phyloP scores from a whole-genome alignment of 257 asterid genomes.

The Solanum piurae region DNA sequence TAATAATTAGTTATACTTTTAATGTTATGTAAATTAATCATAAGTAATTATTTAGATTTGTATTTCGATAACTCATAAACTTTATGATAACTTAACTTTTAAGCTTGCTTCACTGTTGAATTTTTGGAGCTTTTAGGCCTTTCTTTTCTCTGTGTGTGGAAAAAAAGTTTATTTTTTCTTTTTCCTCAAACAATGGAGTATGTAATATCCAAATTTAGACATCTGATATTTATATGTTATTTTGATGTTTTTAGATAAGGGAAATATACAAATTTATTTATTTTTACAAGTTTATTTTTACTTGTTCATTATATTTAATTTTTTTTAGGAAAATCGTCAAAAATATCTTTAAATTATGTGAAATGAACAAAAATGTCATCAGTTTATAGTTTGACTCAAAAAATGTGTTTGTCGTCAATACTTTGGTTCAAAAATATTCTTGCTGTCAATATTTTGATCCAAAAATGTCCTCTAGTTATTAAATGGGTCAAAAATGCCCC shows the following conservation, averaged over 20 bases:
- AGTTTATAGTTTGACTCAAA: background rate
- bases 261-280: too few relatives aligned
- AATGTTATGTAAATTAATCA: background rate
- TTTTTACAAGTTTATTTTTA: too few relatives aligned
- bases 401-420: too few relatives aligned
- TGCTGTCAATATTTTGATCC: too few relatives aligned
- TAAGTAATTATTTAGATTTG: background rate
- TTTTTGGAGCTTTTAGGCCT: background rate
- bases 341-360: too few relatives aligned
- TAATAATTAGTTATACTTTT: background rate
- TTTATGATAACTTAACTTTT: background rate
- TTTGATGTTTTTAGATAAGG: background rate
- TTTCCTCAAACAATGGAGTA: background rate
- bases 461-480: too few relatives aligned
- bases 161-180: background rate
- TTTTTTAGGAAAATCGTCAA: too few relatives aligned
- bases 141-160: background rate
- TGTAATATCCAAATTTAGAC: background rate
- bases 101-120: background rate
- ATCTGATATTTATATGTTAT: background rate
- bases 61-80: background rate
- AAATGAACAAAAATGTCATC: background rate
- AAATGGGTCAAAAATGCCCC: too few relatives aligned
- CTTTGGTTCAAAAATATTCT: background rate
- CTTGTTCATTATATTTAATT: too few relatives aligned